Evolutionary conservation across 2,329 filamentous ascomycete species (phyloP).

Genomic region (Samsoniella hepiali): DNA sequence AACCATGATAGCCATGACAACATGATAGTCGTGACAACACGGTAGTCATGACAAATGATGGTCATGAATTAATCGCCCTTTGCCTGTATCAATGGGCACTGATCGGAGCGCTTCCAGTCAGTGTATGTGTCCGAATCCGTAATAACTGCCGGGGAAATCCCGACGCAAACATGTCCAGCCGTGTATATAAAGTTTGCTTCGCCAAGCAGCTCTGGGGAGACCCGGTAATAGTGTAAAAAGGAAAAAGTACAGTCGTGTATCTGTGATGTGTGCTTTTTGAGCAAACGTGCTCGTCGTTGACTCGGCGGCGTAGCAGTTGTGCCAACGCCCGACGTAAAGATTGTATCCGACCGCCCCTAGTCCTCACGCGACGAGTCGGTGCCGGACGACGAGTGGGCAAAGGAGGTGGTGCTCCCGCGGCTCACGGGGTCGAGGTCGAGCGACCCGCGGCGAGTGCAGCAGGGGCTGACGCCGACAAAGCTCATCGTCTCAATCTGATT

Average conservation of each 20-base stretch:
- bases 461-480: constrained; percentile 42
- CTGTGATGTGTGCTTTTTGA: not conserved
- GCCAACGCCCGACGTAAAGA: no score
- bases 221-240: not conserved
- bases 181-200: constrained; percentile 5
- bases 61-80: not conserved
- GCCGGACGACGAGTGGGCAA: constrained; percentile 18
- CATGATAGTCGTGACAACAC: no score
- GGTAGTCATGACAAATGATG: no score
- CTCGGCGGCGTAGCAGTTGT: not conserved
- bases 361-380: constrained; percentile 18
- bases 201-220: not conserved
- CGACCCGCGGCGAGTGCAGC: constrained; percentile 35
- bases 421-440: constrained; percentile 27
- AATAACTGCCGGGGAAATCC: not conserved
- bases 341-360: not conserved
- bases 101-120: constrained; percentile 19
- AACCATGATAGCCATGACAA: not conserved
- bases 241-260: not conserved
- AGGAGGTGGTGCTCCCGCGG: constrained; percentile 22
- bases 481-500: constrained; percentile 33
- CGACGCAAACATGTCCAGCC: not conserved
- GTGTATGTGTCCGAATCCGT: not conserved
- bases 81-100: not conserved
- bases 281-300: not conserved